phyloP scores from a whole-genome alignment of 768 basidiomycete genomes.

The Clitopilus passeckerianus region DNA sequence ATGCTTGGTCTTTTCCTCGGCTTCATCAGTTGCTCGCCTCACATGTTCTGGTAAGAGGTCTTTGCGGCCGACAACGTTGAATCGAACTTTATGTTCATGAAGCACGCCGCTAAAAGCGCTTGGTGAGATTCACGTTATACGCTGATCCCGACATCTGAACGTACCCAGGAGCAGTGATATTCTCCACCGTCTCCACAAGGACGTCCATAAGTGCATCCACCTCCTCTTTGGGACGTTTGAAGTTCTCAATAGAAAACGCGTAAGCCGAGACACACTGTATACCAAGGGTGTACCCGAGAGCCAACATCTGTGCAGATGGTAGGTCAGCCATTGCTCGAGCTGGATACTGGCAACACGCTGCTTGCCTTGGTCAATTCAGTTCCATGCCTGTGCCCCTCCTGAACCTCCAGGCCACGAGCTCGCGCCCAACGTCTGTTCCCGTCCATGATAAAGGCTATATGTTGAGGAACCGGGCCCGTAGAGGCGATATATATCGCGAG shows the following conservation, averaged over 20 bases:
- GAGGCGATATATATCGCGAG: conserved; percentile 27
- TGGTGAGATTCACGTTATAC: too few species aligned
- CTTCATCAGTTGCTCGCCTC: conserved; percentile 56
- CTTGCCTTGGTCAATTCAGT: conserved; percentile 64
- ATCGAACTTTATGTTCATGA: conserved; percentile 58
- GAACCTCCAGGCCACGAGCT: conserved; percentile 53
- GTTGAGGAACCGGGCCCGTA: conserved; percentile 77
- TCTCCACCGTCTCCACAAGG: conserved; percentile 61
- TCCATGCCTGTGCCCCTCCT: conserved; percentile 78
- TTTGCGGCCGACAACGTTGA: conserved; percentile 73
- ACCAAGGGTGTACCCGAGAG: not conserved
- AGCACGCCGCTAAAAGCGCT: not conserved
- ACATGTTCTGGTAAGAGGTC: conserved; percentile 70
- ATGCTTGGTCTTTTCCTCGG: conserved; percentile 67
- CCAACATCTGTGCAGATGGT: too few species aligned
- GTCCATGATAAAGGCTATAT: conserved; percentile 95
- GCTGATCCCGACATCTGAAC: too few species aligned
- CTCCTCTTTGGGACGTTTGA: conserved; percentile 77
- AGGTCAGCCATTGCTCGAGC: too few species aligned
- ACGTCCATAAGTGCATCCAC: conserved; percentile 81
- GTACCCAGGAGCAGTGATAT: conserved; percentile 69
- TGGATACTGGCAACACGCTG: conserved; percentile 46
- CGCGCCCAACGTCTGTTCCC: conserved; percentile 89
- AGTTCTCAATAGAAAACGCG: conserved; percentile 94
- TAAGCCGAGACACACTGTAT: conserved; percentile 82